phyloP scores from a whole-genome alignment of 2,329 filamentous ascomycete genomes.

The Penicillium sp. region DNA sequence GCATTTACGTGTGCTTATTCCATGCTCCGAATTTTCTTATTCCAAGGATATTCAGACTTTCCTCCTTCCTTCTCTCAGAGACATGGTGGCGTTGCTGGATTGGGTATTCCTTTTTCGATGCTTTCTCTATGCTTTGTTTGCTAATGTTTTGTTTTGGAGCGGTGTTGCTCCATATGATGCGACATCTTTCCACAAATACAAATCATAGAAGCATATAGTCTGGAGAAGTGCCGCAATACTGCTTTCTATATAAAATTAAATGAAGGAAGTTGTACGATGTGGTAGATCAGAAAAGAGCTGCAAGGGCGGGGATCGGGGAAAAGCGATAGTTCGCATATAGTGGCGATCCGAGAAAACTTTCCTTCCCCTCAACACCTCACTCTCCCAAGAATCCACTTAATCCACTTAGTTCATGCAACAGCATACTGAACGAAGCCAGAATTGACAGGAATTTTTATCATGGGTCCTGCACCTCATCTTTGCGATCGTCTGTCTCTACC shows the following conservation, averaged over 20 bases:
- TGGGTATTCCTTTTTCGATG: not conserved
- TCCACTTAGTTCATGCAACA: not conserved
- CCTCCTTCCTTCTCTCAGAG: not conserved
- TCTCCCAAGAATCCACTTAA: not conserved
- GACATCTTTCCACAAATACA: not conserved
- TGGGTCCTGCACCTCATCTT: constrained; percentile 6
- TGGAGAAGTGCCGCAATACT: not conserved
- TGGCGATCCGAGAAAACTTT: not conserved
- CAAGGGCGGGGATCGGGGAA: constrained; percentile 5
- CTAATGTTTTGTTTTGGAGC: not conserved
- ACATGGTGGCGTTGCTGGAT: not conserved
- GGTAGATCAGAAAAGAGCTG: constrained; percentile 4
- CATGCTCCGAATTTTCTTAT: not conserved
- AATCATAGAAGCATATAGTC: not conserved
- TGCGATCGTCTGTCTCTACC: constrained; percentile 15
- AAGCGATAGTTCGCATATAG: not conserved
- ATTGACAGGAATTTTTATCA: not conserved
- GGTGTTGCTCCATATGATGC: not conserved
- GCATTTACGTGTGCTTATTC: not conserved
- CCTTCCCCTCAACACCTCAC: not conserved
- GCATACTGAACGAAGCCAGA: not conserved
- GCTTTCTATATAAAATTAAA: not conserved
- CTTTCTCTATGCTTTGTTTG: not conserved
- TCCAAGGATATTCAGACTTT: not conserved
- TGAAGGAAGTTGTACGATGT: not conserved